Evolutionary conservation across 176 grass and related monocot species (phyloP), one percentile per base, ranked within the genome.

Genomic region (Aegilops speltoides): DNA sequence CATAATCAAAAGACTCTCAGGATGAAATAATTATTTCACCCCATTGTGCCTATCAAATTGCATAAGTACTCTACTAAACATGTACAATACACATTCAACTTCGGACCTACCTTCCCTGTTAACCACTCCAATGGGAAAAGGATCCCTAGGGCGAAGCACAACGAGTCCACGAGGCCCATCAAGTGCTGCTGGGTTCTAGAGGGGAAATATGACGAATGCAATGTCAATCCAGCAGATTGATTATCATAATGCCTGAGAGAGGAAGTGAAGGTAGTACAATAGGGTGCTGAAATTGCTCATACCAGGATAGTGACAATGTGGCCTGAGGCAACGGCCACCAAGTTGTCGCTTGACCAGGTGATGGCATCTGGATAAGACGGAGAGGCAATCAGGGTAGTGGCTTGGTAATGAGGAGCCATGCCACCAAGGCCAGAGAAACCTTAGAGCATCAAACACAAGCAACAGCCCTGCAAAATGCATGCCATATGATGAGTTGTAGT

Each of bases 251-350:
- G 7, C 10, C 14, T 73, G 13, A 68, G 28, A 2, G 19, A 73
- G 29, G 38, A 73, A 76, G 41, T 50, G 28, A 59, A 31, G 6
- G 50, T 13, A 69, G 83, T 43, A 76, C 8, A 4, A 24, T 45
- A 48, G 10, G 15, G 54, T 40, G 63, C 48, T 67, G 29, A 52
- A 63, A 65, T 41, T 74, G 52, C 81, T 22, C 77, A 23, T 89
- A 98, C 96, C 86, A 98, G 81, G 67, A 98, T 94, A 70, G 92
- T 96, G 28, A 98, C 77, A 73, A 95, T 73, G 43, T 92, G 91
- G 75, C 91, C 91, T 73, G 88, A 95, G 68, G 96, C 93, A 82
- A 98, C 76, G 33, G 93, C 96, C 80, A 95, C 88, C 65, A 98
- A 63, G 64, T 98, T 98, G 34, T 98, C 91, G 43, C 54, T 90